These are phyloP conservation scores for Isochrysis galbana DNA, from an alignment of 78 protist species.

Conservation along the genomic window DNA sequence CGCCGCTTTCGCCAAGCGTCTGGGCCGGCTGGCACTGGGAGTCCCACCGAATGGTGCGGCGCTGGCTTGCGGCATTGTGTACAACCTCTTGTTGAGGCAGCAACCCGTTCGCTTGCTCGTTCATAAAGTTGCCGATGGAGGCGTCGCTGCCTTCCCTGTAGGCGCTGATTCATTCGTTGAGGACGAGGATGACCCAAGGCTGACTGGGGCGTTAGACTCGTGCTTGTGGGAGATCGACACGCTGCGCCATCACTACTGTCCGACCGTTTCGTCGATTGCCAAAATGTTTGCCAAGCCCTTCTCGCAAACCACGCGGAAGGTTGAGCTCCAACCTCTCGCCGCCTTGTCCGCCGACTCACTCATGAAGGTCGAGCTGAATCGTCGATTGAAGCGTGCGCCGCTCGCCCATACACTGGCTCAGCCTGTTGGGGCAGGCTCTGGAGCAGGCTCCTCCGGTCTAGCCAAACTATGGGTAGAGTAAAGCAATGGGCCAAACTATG, in stretches of 20 bases:
- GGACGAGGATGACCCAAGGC: not conserved
- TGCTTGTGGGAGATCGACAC: not conserved
- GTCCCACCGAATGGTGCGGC: not conserved
- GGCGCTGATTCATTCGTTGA: not conserved
- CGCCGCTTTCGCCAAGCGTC: slow-evolving; percentile 15
- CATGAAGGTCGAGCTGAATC: not conserved
- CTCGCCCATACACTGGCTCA: not conserved
- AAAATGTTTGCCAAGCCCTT: not conserved
- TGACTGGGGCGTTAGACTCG: not conserved
- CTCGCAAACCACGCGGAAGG: not conserved
- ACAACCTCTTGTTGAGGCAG: not conserved
- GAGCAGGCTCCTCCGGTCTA: too few relatives aligned
- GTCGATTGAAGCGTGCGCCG: not conserved
- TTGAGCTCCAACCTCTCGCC: not conserved
- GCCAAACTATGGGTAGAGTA: too few relatives aligned
- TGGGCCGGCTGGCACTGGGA: not conserved
- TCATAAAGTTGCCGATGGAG: not conserved
- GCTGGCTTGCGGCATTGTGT: not conserved
- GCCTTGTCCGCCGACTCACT: not conserved
- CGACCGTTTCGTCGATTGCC: not conserved
- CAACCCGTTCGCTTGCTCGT: not conserved
- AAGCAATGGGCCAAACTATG: too few relatives aligned
- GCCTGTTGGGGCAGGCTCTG: too few relatives aligned
- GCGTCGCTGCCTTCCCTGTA: not conserved
- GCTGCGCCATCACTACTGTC: not conserved